These are phyloP conservation scores for Pharnaceum exiguum DNA, from an alignment of 148 eudicot species.

Conservation along the genomic window DNA sequence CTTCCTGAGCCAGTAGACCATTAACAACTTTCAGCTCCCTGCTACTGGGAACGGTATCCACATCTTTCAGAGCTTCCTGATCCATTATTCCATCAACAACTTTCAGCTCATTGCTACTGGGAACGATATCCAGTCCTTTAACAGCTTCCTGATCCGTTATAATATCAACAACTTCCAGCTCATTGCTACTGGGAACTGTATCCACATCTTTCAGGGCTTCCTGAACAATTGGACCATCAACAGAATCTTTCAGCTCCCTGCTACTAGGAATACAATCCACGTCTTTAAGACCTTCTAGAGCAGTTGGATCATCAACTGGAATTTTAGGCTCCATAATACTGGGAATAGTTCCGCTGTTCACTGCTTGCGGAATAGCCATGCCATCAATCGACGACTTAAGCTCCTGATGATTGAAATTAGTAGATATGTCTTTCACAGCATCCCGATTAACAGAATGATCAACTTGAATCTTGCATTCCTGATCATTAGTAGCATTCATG, in stretches of 20 bases:
- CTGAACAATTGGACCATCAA: not conserved
- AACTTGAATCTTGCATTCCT: slow-evolving; percentile 41
- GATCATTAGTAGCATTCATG: slow-evolving; percentile 36
- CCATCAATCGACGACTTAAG: not conserved
- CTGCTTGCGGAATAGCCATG: not conserved
- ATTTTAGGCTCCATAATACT: not conserved
- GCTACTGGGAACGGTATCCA: slow-evolving; percentile 37
- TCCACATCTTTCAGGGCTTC: slow-evolving; percentile 13
- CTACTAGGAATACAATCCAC: slow-evolving; percentile 36
- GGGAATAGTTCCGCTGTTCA: no score
- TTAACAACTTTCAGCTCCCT: slow-evolving; percentile 23
- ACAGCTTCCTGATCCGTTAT: slow-evolving; percentile 29
- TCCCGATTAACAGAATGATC: not conserved
- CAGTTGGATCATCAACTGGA: not conserved
- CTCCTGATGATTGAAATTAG: not conserved
- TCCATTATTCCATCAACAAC: slow-evolving; percentile 10
- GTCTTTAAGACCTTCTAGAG: no score
- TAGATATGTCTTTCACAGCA: slow-evolving; percentile 4
- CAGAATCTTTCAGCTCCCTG: slow-evolving; percentile 17
- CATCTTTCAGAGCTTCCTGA: slow-evolving; percentile 3
- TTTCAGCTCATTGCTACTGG: slow-evolving; percentile 40
- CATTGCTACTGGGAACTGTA: slow-evolving; percentile 37
- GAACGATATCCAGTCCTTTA: slow-evolving; percentile 32
- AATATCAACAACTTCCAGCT: slow-evolving; percentile 6
- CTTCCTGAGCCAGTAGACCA: slow-evolving; percentile 25